Conservation (phyloP, 768 basidiomycete species). For the Filobasidium floriforme region DNA sequence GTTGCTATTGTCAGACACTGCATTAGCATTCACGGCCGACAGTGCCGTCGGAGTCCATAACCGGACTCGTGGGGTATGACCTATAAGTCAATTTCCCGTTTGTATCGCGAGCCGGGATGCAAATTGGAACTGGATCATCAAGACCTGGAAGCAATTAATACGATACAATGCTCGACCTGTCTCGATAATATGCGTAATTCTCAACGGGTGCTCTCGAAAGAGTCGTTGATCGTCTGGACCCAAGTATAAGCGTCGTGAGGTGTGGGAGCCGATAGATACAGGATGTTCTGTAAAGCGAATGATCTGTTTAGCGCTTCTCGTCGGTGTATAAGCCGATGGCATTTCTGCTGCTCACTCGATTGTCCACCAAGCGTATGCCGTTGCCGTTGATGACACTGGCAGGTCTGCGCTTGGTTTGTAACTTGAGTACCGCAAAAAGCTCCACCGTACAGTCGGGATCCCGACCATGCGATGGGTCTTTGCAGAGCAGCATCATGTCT, state of each 20-base stretch:
- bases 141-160: too few relatives aligned
- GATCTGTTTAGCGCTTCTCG: neutral
- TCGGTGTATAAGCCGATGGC: neutral
- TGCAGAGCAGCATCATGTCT: conserved; percentile 83
- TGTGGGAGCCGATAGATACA: conserved; percentile 21
- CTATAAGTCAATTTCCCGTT: too few relatives aligned
- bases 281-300: conserved; percentile 14
- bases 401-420: conserved; percentile 87
- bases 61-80: too few relatives aligned
- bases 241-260: conserved; percentile 21
- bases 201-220: too few relatives aligned
- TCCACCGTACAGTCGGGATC: conserved; percentile 71
- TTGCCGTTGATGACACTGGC: conserved; percentile 84
- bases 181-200: too few relatives aligned
- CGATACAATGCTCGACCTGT: too few relatives aligned
- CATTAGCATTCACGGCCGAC: too few relatives aligned
- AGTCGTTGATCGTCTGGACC: conserved; percentile 20
- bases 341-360: conserved; percentile 41
- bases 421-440: conserved; percentile 90
- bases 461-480: conserved; percentile 71
- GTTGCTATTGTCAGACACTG: too few relatives aligned
- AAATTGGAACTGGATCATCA: too few relatives aligned
- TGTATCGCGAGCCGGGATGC: too few relatives aligned
- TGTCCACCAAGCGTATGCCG: conserved; percentile 42
- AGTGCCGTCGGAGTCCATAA: too few relatives aligned